These are phyloP conservation scores for Auxenochlorella pyrenoidosa DNA, from an alignment of 139 green algal species.

Conservation along the genomic window DNA sequence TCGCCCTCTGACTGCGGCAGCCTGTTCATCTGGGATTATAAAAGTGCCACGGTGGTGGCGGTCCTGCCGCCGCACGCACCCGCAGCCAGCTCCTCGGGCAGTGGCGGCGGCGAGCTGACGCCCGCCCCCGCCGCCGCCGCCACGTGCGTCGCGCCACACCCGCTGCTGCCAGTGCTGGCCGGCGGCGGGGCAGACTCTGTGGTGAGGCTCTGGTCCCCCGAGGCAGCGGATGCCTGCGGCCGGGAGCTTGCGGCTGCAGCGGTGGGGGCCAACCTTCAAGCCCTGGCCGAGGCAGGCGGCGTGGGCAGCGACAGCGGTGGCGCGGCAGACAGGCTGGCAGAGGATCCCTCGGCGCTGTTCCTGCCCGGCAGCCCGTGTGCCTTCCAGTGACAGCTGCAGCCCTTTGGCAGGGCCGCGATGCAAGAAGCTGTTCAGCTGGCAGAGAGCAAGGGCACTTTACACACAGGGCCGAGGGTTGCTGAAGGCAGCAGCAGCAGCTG, in stretches of 20 bases:
- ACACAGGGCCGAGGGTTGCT: too few species aligned
- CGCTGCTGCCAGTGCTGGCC: conserved; percentile 54
- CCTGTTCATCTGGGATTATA: conserved; percentile 75
- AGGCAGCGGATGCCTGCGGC: conserved; percentile 12
- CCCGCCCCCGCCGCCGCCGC: neutral
- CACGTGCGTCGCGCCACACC: conserved; percentile 29
- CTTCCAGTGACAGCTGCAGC: neutral
- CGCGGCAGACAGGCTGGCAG: neutral
- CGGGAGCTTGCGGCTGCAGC: neutral
- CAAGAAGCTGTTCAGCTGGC: too few species aligned
- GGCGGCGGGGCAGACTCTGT: conserved; percentile 48
- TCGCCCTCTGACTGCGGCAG: conserved; percentile 72
- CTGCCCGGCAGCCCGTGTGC: neutral
- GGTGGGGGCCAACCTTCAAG: conserved; percentile 21
- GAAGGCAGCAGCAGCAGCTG: too few species aligned
- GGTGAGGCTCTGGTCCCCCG: conserved; percentile 64
- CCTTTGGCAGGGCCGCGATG: too few species aligned
- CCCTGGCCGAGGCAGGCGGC: neutral
- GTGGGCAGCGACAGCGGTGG: neutral
- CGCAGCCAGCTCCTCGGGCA: neutral
- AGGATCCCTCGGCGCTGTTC: neutral
- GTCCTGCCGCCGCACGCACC: conserved; percentile 12
- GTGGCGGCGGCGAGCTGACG: neutral
- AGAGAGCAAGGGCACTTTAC: too few species aligned
- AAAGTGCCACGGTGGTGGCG: conserved; percentile 46